phyloP scores from a whole-genome alignment of 2,329 filamentous ascomycete genomes.

The Fusarium globosum region DNA sequence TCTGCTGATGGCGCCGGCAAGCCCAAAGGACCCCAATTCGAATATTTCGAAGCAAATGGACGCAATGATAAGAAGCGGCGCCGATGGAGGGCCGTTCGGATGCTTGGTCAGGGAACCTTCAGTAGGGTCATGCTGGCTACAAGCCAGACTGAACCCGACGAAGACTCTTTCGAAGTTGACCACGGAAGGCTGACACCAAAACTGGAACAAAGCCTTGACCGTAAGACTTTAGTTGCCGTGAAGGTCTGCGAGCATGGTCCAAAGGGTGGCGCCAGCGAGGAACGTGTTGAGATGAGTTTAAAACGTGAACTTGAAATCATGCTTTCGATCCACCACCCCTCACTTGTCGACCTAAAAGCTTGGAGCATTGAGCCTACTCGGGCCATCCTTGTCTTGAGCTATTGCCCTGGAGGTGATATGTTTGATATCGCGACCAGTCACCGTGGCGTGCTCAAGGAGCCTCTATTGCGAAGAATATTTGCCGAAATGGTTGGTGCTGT shows the following conservation, averaged over 20 bases:
- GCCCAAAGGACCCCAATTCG: conserved; percentile 57
- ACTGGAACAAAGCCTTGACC: conserved; percentile 57
- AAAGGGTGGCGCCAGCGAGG: conserved; percentile 90
- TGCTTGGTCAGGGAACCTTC: conserved; percentile 93
- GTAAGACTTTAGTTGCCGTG: conserved; percentile 89
- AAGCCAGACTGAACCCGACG: conserved; percentile 71
- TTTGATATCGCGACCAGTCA: conserved; percentile 89
- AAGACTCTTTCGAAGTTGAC: conserved; percentile 54
- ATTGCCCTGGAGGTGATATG: conserved; percentile 92
- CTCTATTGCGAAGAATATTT: conserved; percentile 85
- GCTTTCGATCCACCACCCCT: conserved; percentile 87
- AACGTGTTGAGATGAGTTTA: conserved; percentile 90
- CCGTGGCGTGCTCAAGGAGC: conserved; percentile 72
- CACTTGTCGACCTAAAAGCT: conserved; percentile 88
- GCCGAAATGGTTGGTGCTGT: conserved; percentile 88
- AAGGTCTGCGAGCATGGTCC: conserved; percentile 97
- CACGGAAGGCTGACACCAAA: conserved; percentile 47
- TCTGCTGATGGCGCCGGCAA: conserved; percentile 55
- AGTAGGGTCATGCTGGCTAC: conserved; percentile 94
- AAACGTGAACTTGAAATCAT: conserved; percentile 97
- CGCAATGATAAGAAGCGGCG: conserved; percentile 76
- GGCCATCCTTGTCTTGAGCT: conserved; percentile 87
- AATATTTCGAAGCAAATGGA: conserved; percentile 77
- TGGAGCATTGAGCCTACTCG: conserved; percentile 87
- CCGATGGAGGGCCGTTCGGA: conserved; percentile 81